Evolutionary conservation across 805 yeast species (phyloP), one percentile per base, ranked within the genome.

Genomic region (Metschnikowia aberdeeniae): DNA sequence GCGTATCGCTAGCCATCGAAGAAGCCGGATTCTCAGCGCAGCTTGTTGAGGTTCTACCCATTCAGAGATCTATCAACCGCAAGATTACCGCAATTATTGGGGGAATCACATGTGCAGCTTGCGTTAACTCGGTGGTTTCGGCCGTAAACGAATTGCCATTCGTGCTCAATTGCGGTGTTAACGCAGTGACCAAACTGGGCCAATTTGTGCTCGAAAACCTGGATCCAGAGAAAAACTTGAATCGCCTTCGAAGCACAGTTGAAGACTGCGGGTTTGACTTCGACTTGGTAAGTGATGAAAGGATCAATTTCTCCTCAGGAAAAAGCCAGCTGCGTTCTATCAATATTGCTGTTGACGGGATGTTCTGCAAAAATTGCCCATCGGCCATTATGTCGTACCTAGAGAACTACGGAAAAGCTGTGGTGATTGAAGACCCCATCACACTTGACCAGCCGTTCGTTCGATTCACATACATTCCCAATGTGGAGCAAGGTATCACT

Each of bases 71-170:
- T 6, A 56, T 67, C 5, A 75, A 72, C 44, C 76, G 68, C 53
- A 75, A 74, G 53, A 76, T 82, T 7, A 66, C 72, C 9, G 89
- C 88, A 0, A 64, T 80, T 0, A 78, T 86, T 36, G 86, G 84
- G 9, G 92, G 90, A 3, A 84, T 85, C 61, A 80, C 89, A 0
- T 86, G 92, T 63, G 81, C 86, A 6, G 79, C 88, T 0, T 83
- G 93, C 61, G 80, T 80, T 1, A 72, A 72, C 34, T 68, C 90
- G 0, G 76, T 86, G 9, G 63, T 69, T 8, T 62, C 70, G 7
- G 72, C 77, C 28, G 78, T 68, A 22, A 59, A 59, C 29, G 73
- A 68, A 4, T 56, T 83, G 33, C 74, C 77, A 1, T 81, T 77
- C 58, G 76, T 85, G 3, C 61, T 72, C 14, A 79, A 76, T 13